Evolutionary conservation across 345 rosid genomes (phyloP).

Genomic region (Melaleuca quinquenervia): DNA sequence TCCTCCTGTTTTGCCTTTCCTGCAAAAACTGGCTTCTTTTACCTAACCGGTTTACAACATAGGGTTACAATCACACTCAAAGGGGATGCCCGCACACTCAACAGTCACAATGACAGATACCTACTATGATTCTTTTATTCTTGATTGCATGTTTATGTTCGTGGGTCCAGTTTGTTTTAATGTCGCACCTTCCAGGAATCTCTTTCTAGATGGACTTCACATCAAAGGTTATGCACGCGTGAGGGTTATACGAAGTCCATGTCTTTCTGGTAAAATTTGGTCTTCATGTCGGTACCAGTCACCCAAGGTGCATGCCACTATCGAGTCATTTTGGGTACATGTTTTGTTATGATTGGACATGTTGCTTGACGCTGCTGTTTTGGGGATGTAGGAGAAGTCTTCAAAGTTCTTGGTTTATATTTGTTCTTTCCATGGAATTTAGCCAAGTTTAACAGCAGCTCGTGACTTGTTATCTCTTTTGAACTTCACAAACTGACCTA

Average conservation of each 20-base stretch:
- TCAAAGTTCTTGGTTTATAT: neutral
- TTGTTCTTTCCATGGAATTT: neutral
- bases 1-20: neutral
- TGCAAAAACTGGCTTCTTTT: neutral
- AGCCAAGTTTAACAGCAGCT: neutral
- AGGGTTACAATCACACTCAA: neutral
- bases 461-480: neutral
- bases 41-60: neutral
- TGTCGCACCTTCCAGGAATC: neutral
- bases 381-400: neutral
- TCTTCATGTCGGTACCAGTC: neutral
- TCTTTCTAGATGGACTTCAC: neutral
- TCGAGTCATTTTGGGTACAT: neutral
- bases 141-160: neutral
- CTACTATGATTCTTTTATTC: neutral
- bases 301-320: neutral
- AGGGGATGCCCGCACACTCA: neutral
- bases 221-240: neutral
- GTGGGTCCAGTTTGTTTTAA: neutral
- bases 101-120: neutral
- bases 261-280: neutral
- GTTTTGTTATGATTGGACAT: neutral
- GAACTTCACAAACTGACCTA: neutral
- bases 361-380: neutral
- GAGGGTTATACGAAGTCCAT: neutral